phyloP scores from a whole-genome alignment of 2,329 filamentous ascomycete genomes.

The Phialophora tarda region DNA sequence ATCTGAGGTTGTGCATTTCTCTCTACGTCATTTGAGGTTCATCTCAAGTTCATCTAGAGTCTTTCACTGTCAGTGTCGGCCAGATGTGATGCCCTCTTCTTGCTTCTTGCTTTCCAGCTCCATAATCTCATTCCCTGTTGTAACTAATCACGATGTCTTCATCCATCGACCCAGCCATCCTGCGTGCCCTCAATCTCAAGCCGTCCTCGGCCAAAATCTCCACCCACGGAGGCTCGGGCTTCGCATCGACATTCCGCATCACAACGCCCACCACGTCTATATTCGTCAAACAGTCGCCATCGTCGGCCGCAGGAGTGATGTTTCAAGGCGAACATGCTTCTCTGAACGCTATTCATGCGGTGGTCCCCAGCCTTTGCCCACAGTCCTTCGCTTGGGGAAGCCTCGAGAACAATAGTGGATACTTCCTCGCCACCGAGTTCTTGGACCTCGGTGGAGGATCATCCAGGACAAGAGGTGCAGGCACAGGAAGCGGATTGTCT shows the following conservation, averaged over 20 bases:
- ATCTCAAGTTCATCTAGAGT: background rate
- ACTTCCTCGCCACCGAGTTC: constrained; percentile 76
- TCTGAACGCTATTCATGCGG: constrained; percentile 76
- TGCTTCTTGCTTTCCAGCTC: background rate
- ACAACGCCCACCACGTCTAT: constrained; percentile 44
- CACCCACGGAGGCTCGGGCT: constrained; percentile 50
- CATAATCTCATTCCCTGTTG: background rate
- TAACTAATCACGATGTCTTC: constrained; percentile 27
- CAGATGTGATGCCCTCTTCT: background rate
- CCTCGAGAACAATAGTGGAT: constrained; percentile 53
- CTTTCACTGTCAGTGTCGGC: background rate
- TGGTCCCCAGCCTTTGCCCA: constrained; percentile 77
- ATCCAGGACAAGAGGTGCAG: constrained; percentile 43
- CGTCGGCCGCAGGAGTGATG: constrained; percentile 47
- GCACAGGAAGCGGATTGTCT: constrained; percentile 60
- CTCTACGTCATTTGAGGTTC: background rate
- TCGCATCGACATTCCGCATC: constrained; percentile 53
- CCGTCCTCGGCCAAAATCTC: constrained; percentile 46
- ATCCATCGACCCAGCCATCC: constrained; percentile 43
- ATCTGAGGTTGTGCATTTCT: background rate
- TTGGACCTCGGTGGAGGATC: constrained; percentile 63
- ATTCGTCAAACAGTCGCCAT: constrained; percentile 49
- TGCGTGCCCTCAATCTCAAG: constrained; percentile 47
- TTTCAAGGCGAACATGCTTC: constrained; percentile 77
- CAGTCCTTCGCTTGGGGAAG: constrained; percentile 73